Evolutionary conservation across 495 filamentous ascomycete species (phyloP).

Genomic region (Penicillium flavigenum): DNA sequence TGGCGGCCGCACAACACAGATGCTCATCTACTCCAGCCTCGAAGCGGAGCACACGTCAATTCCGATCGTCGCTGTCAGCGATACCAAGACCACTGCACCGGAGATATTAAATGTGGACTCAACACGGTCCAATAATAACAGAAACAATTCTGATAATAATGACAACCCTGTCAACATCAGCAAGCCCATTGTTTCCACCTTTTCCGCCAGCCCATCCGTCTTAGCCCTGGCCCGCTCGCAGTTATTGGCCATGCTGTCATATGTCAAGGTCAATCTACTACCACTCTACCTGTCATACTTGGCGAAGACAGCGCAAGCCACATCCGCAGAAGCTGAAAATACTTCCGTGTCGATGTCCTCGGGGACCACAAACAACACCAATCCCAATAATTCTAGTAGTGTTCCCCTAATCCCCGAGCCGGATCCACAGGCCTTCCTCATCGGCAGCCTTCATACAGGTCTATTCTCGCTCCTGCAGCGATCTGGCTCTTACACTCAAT

Average conservation of each 20-base stretch:
- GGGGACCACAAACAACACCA: neutral
- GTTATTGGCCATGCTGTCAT: constrained; percentile 30
- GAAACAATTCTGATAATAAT: neutral
- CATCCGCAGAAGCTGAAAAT: constrained; percentile 14
- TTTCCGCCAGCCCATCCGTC: constrained; percentile 10
- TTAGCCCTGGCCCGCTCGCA: constrained; percentile 28
- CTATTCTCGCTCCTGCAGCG: constrained; percentile 27
- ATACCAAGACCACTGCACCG: constrained; percentile 6
- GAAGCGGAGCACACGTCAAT: constrained; percentile 40
- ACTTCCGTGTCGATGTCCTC: neutral
- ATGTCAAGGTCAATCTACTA: constrained; percentile 27
- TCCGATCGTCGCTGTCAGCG: constrained; percentile 18
- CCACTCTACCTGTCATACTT: constrained; percentile 31
- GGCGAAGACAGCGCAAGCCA: neutral
- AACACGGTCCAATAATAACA: constrained; percentile 3
- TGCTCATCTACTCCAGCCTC: constrained; percentile 57
- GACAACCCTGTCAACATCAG: neutral
- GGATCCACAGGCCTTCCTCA: constrained; percentile 33
- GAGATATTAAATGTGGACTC: constrained; percentile 7
- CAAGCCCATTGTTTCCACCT: constrained; percentile 14
- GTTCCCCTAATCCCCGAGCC: constrained; percentile 30
- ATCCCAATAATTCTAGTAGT: neutral
- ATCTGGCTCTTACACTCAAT: constrained; percentile 15
- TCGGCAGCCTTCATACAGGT: constrained; percentile 38
- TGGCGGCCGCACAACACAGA: constrained; percentile 57